These are phyloP conservation scores for Noccaea caerulescens DNA, from an alignment of 345 rosid species.

Conservation along the genomic window DNA sequence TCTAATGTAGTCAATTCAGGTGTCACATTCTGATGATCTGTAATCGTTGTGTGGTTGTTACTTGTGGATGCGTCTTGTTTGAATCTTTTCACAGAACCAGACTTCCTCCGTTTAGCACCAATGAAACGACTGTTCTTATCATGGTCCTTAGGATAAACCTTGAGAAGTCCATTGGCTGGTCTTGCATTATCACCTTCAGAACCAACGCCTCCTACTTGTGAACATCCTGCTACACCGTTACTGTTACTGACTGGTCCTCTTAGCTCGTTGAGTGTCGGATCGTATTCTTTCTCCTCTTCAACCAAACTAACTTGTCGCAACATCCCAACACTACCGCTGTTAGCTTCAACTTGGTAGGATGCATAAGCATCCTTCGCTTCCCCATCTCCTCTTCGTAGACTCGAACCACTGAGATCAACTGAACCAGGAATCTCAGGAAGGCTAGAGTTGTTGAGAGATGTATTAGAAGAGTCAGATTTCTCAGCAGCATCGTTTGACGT, in stretches of 20 bases:
- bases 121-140: slow-evolving; percentile 59
- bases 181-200: slow-evolving; percentile 52
- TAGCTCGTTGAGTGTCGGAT: slow-evolving; percentile 87
- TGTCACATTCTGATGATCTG: slow-evolving; percentile 49
- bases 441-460: slow-evolving; percentile 48
- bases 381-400: slow-evolving; percentile 47
- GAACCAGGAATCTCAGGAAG: slow-evolving; percentile 45
- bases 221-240: slow-evolving; percentile 50
- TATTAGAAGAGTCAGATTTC: slow-evolving; percentile 46
- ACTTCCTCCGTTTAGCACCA: slow-evolving; percentile 90
- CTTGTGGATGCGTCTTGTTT: slow-evolving; percentile 59
- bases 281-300: slow-evolving; percentile 68
- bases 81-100: slow-evolving; percentile 95
- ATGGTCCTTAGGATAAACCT: slow-evolving; percentile 52
- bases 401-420: slow-evolving; percentile 42
- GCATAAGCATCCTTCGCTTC: slow-evolving; percentile 41
- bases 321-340: slow-evolving; percentile 49
- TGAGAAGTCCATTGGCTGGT: slow-evolving; percentile 51
- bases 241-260: slow-evolving; percentile 56
- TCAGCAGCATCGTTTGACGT: slow-evolving; percentile 47
- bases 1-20: slow-evolving; percentile 46
- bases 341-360: slow-evolving; percentile 50
- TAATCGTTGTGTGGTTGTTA: slow-evolving; percentile 41
- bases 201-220: slow-evolving; percentile 52
- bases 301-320: slow-evolving; percentile 41